Conservation (phyloP, 2,329 filamentous ascomycete genomes). For the Rosellinia necatrix region DNA sequence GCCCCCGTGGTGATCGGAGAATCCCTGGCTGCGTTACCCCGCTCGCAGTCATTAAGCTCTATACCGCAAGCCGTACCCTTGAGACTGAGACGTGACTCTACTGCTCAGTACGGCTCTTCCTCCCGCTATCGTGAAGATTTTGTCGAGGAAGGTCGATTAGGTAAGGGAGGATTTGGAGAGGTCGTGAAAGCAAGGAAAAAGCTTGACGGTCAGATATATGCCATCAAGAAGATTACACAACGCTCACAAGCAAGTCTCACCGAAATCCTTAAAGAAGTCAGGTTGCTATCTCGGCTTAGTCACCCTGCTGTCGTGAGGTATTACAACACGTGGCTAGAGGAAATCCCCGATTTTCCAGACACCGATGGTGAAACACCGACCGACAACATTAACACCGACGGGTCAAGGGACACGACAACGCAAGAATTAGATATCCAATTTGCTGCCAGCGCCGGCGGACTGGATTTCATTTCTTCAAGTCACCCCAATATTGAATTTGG, state of each 20-base stretch:
- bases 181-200: conserved; percentile 96
- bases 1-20: conserved; percentile 61
- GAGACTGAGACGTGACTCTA: conserved; percentile 64
- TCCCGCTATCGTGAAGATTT: conserved; percentile 90
- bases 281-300: conserved; percentile 87
- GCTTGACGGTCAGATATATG: conserved; percentile 90
- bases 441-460: conserved; percentile 73
- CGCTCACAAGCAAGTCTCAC: conserved; percentile 78
- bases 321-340: conserved; percentile 93
- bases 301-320: conserved; percentile 88
- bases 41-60: conserved; percentile 48
- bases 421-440: conserved; percentile 59
- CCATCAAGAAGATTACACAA: conserved; percentile 94
- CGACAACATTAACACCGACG: conserved; percentile 45
- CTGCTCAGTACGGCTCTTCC: conserved; percentile 54
- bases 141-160: conserved; percentile 83
- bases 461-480: conserved; percentile 93
- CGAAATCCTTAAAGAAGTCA: conserved; percentile 83
- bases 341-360: conserved; percentile 58
- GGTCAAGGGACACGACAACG: conserved; percentile 49
- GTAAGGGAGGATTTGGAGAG: conserved; percentile 93
- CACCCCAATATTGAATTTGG: conserved; percentile 79
- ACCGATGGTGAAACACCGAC: conserved; percentile 63
- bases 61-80: conserved; percentile 50
- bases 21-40: conserved; percentile 45